phyloP scores from a whole-genome alignment of 2,329 filamentous ascomycete species.

The Leptographium radiaticola region DNA sequence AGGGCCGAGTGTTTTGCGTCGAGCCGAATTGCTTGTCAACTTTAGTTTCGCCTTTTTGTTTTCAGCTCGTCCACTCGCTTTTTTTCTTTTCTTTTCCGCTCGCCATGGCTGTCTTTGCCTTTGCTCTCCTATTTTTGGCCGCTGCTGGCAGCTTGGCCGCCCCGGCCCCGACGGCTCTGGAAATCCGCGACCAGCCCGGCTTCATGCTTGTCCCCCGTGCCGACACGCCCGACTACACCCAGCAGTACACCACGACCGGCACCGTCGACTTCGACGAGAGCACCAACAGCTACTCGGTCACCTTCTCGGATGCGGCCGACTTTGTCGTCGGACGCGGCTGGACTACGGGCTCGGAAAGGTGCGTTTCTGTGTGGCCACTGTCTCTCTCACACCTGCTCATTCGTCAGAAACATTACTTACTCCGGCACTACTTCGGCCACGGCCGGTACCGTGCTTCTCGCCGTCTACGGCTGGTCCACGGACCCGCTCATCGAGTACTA shows the following conservation, averaged over 20 bases:
- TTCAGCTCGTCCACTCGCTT: no score
- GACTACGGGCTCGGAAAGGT: constrained; percentile 35
- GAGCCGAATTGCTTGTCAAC: no score
- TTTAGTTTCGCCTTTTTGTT: no score
- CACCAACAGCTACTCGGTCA: constrained; percentile 25
- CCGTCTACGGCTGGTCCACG: constrained; percentile 12
- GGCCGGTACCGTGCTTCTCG: constrained; percentile 16
- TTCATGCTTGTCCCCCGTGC: no score
- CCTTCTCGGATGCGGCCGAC: constrained; percentile 31
- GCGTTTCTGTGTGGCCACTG: neutral
- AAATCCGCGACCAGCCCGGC: no score
- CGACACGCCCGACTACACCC: constrained; percentile 19
- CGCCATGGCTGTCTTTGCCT: no score
- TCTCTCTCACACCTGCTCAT: neutral
- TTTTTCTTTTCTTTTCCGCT: no score
- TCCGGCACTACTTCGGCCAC: constrained; percentile 12
- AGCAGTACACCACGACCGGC: constrained; percentile 27
- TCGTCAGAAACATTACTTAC: constrained; percentile 18
- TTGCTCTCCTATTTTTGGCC: no score
- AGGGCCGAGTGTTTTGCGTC: no score
- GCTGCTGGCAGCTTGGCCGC: no score
- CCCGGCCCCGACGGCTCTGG: no score
- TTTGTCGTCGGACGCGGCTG: constrained; percentile 48
- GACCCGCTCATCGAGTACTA: constrained; percentile 13
- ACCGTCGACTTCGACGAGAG: constrained; percentile 18